Percentiles rank a stretch among this genome's conserved stretches.
Evolutionary conservation across 768 basidiomycete species (phyloP).

Genomic region (Boletus vinaceobasis): DNA sequence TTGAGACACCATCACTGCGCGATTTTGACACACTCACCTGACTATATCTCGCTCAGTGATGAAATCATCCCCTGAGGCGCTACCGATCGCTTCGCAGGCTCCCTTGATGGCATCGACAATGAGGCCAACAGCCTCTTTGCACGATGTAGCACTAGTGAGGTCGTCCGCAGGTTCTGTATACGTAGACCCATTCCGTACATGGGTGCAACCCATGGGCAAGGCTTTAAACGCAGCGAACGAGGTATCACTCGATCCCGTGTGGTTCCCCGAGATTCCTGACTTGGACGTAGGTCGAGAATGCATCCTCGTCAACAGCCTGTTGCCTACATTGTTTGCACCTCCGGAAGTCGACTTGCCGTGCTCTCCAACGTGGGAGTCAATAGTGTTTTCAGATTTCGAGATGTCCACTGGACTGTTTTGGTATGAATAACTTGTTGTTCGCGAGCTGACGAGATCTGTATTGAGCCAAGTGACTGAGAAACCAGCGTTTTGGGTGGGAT

Average conservation of each 20-base stretch:
- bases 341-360: background rate
- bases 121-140: conserved; percentile 71
- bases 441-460: conserved; percentile 61
- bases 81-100: conserved; percentile 65
- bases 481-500: conserved; percentile 84
- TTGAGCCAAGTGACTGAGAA: conserved; percentile 80
- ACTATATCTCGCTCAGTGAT: conserved; percentile 72
- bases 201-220: conserved; percentile 65
- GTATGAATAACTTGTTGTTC: conserved; percentile 82
- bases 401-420: conserved; percentile 55
- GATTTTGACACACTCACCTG: conserved; percentile 45
- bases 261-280: conserved; percentile 36
- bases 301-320: conserved; percentile 31
- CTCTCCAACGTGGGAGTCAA: background rate
- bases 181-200: conserved; percentile 38
- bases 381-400: background rate
- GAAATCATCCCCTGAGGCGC: conserved; percentile 41
- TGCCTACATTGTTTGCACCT: conserved; percentile 5
- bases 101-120: conserved; percentile 68
- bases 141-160: conserved; percentile 57
- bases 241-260: conserved; percentile 35
- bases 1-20: background rate
- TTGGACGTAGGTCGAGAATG: background rate
- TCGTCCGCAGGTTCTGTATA: conserved; percentile 62
- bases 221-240: conserved; percentile 77